Percentiles rank a stretch among this genome's conserved stretches.
Evolutionary conservation across 768 basidiomycete genomes (phyloP).

Genomic region (Leucocoprinus sp.): DNA sequence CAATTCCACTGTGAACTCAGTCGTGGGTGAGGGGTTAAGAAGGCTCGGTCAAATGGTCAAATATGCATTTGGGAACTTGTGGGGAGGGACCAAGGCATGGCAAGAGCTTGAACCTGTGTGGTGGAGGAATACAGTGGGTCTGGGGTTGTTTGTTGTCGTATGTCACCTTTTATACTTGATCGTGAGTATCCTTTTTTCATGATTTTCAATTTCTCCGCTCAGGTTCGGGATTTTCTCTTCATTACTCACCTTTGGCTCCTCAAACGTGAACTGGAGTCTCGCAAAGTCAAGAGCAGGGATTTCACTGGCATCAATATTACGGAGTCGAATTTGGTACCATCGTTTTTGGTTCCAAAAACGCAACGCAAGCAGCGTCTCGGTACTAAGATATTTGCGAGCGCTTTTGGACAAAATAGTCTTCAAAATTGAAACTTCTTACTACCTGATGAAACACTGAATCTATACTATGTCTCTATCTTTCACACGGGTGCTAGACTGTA

Average conservation of each 20-base stretch:
- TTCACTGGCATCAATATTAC: slow-evolving; percentile 65
- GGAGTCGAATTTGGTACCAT: slow-evolving; percentile 46
- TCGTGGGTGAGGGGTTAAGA: slow-evolving; percentile 6
- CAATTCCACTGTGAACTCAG: neutral
- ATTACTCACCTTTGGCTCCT: slow-evolving; percentile 62
- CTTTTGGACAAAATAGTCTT: neutral
- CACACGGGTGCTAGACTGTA: neutral
- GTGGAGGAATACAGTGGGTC: slow-evolving; percentile 64
- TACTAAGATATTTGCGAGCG: neutral
- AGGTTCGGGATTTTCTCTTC: slow-evolving; percentile 64
- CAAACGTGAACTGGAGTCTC: slow-evolving; percentile 63
- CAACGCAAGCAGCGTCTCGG: neutral
- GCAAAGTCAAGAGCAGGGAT: slow-evolving; percentile 59
- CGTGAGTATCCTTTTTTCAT: neutral
- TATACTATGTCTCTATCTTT: no score
- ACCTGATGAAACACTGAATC: no score
- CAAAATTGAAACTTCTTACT: neutral
- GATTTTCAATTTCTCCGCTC: neutral
- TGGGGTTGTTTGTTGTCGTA: slow-evolving; percentile 62
- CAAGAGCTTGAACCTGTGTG: slow-evolving; percentile 67
- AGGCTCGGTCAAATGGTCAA: slow-evolving; percentile 22
- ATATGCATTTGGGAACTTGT: slow-evolving; percentile 38
- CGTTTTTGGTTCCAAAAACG: neutral
- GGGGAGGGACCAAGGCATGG: slow-evolving; percentile 55
- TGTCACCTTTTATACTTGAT: slow-evolving; percentile 15